Base-by-base conservation (phyloP, 768 basidiomycete genomes). In the Russula sp. region DNA sequence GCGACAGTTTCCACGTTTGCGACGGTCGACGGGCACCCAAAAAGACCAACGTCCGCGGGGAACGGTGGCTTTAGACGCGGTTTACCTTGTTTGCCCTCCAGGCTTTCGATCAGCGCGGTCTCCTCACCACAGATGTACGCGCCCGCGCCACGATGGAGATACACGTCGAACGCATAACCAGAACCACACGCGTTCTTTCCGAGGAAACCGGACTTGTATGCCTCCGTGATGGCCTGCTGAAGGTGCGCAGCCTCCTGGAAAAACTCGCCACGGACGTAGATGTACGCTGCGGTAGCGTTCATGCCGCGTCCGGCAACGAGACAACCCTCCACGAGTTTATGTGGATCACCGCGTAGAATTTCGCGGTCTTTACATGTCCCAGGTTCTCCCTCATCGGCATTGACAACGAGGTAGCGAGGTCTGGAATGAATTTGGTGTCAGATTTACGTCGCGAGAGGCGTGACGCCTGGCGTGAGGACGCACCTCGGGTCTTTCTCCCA, bases 91-190 rank as follows among this genome's bases (percentile, higher is more conserved):
- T 99, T 99, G 11, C 96, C 96, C 75, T 98, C 96, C 55, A 99
- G 74, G 67, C 88, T 90, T 78, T 99, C 96, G 68, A 99, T 99
- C 22, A 99, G 78, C 3, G 96, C 96, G 0, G 96, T 98, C 75
- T 99, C 96, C 75, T 99, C 96, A 29, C 96, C 96, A 70, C 96
- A 99, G 65, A 99, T 96, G 76, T 99, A 98, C 22, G 96, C 96
- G 56, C 96, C 96, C 2, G 96, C 96, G 18, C 96, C 96, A 59
- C 96, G 91, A 74, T 99, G 96, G n/a, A 99, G 75, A 74, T 98
- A 98, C 46, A 98, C 92, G 70, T 98, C 96, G 74, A 99, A 99
- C n/a, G 81, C 73, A 76, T 94, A 98, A 4, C 96, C 93, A 0
- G 88, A 86, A 6, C 88, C 90, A 74, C 95, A 98, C 0, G 94